phyloP scores from a whole-genome alignment of 257 asterid species.

The Haberlea rhodopensis region DNA sequence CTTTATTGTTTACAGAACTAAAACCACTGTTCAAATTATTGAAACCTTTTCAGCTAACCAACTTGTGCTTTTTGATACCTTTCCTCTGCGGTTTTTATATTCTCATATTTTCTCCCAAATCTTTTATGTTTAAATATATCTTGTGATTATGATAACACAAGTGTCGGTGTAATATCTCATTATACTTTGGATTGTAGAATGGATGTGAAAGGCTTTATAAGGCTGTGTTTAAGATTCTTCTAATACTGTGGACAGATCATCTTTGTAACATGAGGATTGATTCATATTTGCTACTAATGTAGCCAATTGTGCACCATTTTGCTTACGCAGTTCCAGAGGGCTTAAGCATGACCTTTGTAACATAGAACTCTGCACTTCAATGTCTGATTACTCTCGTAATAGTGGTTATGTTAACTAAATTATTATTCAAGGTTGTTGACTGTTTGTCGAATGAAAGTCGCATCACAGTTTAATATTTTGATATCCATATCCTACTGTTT shows the following conservation, averaged over 20 bases:
- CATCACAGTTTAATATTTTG: conserved; percentile 1
- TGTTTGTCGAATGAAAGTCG: background rate
- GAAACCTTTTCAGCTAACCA: background rate
- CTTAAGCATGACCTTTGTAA: background rate
- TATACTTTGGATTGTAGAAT: background rate
- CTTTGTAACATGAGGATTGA: background rate
- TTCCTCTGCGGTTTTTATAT: background rate
- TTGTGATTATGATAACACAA: background rate
- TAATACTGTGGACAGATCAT: background rate
- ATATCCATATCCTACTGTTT: conserved; percentile 14
- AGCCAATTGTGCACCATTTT: background rate
- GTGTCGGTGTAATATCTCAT: background rate
- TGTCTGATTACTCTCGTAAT: background rate
- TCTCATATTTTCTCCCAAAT: no score
- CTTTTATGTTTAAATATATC: no score
- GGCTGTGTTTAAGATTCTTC: background rate
- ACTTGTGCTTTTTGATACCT: background rate
- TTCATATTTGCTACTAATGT: background rate
- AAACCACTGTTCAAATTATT: background rate
- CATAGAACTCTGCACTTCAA: background rate
- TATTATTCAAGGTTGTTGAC: background rate
- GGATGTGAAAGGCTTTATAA: background rate
- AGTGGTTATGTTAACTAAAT: background rate
- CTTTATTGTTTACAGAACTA: no score
- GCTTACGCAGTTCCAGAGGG: background rate